These are phyloP conservation scores for Xylariaceae sp. DNA, from an alignment of 2,329 filamentous ascomycete genomes.

Conservation along the genomic window DNA sequence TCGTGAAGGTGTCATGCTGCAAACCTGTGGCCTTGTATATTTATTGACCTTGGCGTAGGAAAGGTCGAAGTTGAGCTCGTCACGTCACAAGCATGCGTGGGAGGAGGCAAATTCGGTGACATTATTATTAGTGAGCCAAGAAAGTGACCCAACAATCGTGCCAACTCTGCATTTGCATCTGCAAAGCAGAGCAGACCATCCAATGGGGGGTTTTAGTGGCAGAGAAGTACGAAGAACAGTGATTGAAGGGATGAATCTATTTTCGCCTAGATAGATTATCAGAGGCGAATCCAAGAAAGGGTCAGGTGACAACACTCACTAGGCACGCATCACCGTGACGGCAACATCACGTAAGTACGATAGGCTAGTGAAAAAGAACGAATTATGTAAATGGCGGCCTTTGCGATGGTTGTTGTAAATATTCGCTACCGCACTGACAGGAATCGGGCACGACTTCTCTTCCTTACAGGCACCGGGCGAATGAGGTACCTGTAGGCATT, in stretches of 20 bases:
- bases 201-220: conserved; percentile 9
- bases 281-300: conserved; percentile 2
- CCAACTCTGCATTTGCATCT: conserved; percentile 2
- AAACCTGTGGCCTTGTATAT: conserved; percentile 2
- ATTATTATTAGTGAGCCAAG: neutral
- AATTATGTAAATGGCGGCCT: too few relatives aligned
- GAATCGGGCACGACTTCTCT: conserved; percentile 12
- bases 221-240: too few relatives aligned
- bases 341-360: conserved; percentile 9
- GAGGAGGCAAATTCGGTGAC: conserved; percentile 3
- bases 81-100: conserved; percentile 14
- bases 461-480: conserved; percentile 20
- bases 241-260: too few relatives aligned
- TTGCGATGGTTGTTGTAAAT: conserved; percentile 9
- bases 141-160: conserved; percentile 1
- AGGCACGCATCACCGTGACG: neutral
- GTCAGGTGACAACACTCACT: neutral
- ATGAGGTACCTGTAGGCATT: neutral
- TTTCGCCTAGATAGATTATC: too few relatives aligned
- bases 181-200: conserved; percentile 4
- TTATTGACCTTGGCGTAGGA: conserved; percentile 1
- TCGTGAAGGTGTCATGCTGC: neutral
- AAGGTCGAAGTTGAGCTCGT: conserved; percentile 1
- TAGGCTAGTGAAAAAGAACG: too few relatives aligned
- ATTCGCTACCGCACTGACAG: neutral